phyloP scores from a whole-genome alignment of 352 stramenopile species.

The Vaucheria bursata region DNA sequence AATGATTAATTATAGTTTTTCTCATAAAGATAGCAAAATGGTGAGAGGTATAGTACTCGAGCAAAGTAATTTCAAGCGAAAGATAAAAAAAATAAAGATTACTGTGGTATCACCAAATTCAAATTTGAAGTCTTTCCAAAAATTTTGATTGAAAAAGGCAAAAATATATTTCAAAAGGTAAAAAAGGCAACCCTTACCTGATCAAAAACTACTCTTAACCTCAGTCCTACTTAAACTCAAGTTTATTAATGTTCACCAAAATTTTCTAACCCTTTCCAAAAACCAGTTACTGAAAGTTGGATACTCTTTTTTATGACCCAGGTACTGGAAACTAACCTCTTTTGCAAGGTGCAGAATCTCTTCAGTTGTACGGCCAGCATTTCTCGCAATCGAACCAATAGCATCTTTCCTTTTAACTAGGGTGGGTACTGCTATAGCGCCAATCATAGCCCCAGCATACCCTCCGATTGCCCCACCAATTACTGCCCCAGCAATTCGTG shows the following conservation, averaged over 20 bases:
- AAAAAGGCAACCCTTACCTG: neutral
- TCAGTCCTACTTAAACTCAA: neutral
- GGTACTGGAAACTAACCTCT: neutral
- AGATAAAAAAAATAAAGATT: neutral
- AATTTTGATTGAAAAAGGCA: neutral
- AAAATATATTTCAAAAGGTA: neutral
- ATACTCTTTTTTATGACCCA: no score
- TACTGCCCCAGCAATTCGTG: neutral
- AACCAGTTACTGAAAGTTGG: no score
- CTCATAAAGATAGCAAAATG: neutral
- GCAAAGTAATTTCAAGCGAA: neutral
- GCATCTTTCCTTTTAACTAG: neutral
- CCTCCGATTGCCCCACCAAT: neutral
- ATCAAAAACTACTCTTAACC: neutral
- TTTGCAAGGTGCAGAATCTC: neutral
- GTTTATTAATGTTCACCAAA: neutral
- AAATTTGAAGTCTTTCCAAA: neutral
- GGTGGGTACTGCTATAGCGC: neutral
- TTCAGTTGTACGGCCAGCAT: neutral
- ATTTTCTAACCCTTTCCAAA: neutral
- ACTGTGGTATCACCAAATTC: neutral
- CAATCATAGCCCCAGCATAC: neutral
- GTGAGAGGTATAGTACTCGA: neutral
- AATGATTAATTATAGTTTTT: no score
- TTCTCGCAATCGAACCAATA: neutral